Base-by-base conservation (phyloP, 1,284 basidiomycete genomes). In the Phellinidium pouzarii region DNA sequence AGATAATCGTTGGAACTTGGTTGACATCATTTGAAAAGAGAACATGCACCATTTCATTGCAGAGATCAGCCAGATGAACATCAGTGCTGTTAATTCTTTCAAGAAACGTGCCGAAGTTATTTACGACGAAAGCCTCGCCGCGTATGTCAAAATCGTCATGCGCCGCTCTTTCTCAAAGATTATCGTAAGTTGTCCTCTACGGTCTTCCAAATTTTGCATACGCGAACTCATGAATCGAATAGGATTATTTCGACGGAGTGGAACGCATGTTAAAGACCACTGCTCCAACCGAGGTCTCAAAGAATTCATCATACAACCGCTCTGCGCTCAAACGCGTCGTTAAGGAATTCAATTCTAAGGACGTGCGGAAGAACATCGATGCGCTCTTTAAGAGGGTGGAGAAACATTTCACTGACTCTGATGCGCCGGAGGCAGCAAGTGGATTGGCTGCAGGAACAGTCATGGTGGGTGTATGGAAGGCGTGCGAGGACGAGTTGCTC, bases 221-320 rank as follows among this genome's bases (percentile, higher is more conserved):
- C 40, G 19, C 20, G 51, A 44, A 22, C 29, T 38, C 54, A 9
- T 19, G 5, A 22, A 56, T 43, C 44, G 11, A 62, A 8, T 58
- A 95, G 93, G 95, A 97, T 67, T 97, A 90, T 67, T 94, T 96
- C 61, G 91, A 95, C 54, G 93, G 91, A 1, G 77, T 97, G 36
- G 94, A 98, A 61, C 80, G 87, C 11, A 75, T 93, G 2, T 72
- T 97, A 22, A 84, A 87, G 62, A 87, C 85, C 2, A 90, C 88
- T 0, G 84, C 87, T 1, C 80, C 92, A 0, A 79, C 76, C 34
- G 93, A 97, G 62, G 80, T 98, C 9, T 70, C 82, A 2, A 79
- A 84, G 48, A 93, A 89, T 64, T 74, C 77, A 53, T 82, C 77
- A 43, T 97, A 91, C 68, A 90, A 76, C 59, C 85, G 86, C 60